Percentiles rank a stretch among this genome's conserved stretches.
Evolutionary conservation across 805 yeast genomes (phyloP).

Genomic region (Kazachstania bromeliacearum): DNA sequence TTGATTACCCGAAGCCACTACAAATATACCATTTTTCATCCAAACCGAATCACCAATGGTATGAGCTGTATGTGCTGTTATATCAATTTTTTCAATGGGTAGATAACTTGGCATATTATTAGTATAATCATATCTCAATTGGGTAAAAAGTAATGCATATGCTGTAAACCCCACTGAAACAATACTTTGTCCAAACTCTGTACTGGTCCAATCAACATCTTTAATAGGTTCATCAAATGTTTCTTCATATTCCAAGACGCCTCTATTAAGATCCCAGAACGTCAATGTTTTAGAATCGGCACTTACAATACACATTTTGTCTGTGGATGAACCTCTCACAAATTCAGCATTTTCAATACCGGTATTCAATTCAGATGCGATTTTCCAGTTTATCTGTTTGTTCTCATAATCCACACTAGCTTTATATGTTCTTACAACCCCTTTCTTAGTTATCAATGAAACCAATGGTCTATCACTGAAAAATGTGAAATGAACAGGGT

Average conservation of each 20-base stretch:
- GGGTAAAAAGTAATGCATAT: conserved; percentile 61
- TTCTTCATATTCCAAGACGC: conserved; percentile 55
- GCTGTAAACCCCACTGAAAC: conserved; percentile 70
- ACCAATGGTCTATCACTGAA: conserved; percentile 37
- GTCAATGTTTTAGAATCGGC: conserved; percentile 40
- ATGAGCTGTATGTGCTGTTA: conserved; percentile 64
- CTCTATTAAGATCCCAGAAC: conserved; percentile 71
- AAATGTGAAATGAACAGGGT: conserved; percentile 45
- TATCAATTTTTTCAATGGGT: conserved; percentile 62
- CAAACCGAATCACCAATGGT: conserved; percentile 83
- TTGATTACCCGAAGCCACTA: conserved; percentile 85
- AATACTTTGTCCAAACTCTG: conserved; percentile 55
- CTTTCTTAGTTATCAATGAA: conserved; percentile 46
- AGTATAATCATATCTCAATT: conserved; percentile 81
- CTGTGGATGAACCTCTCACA: conserved; percentile 66
- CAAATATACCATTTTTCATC: conserved; percentile 70
- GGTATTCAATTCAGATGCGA: conserved; percentile 43
- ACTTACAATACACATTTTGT: conserved; percentile 69
- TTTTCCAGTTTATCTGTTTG: conserved; percentile 41
- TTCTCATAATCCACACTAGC: conserved; percentile 25
- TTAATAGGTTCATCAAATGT: conserved; percentile 35
- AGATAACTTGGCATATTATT: conserved; percentile 70
- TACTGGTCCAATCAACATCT: conserved; percentile 86
- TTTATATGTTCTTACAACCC: conserved; percentile 41
- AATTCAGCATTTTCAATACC: conserved; percentile 42